These are phyloP conservation scores for Cutaneotrichosporon dermatis DNA, from an alignment of 1,284 basidiomycete species.

Conservation along the genomic window DNA sequence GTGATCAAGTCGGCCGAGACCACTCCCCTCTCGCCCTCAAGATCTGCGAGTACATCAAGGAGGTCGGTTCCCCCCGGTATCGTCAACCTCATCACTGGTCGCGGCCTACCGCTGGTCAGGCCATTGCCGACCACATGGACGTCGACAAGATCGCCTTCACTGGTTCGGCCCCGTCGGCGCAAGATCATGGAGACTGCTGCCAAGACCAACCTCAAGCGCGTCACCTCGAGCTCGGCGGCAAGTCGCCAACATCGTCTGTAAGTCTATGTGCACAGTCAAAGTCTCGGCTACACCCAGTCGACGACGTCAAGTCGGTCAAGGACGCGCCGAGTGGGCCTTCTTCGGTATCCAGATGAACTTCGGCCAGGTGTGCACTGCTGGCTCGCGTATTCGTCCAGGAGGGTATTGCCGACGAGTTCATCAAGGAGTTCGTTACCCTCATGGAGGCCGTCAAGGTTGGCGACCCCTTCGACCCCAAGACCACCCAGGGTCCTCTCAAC, in stretches of 20 bases:
- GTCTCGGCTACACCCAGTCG: slow-evolving; percentile 10
- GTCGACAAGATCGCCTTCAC: slow-evolving; percentile 62
- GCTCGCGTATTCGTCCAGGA: slow-evolving; percentile 66
- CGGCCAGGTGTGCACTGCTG: slow-evolving; percentile 21
- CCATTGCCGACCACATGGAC: slow-evolving; percentile 64
- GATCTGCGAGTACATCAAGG: slow-evolving; percentile 58
- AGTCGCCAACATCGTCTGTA: slow-evolving; percentile 25
- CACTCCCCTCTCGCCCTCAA: slow-evolving; percentile 78
- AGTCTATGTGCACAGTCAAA: background rate
- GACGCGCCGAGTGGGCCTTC: slow-evolving; percentile 26
- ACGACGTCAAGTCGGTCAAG: slow-evolving; percentile 19
- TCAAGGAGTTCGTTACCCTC: slow-evolving; percentile 61
- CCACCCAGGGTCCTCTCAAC: slow-evolving; percentile 73
- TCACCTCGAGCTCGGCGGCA: slow-evolving; percentile 55
- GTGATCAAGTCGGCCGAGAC: slow-evolving; percentile 57
- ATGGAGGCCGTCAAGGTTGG: slow-evolving; percentile 65
- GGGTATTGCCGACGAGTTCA: slow-evolving; percentile 71
- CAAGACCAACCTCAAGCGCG: slow-evolving; percentile 68
- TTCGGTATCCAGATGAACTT: slow-evolving; percentile 18
- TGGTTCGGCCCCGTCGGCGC: slow-evolving; percentile 65
- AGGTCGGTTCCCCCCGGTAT: slow-evolving; percentile 86
- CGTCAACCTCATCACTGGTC: slow-evolving; percentile 75
- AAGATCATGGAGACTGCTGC: slow-evolving; percentile 78
- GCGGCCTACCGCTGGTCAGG: slow-evolving; percentile 54
- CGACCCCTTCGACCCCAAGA: slow-evolving; percentile 65